These are phyloP conservation scores for Calophaca sinica DNA, from an alignment of 306 rosid genomes.

Conservation along the genomic window DNA sequence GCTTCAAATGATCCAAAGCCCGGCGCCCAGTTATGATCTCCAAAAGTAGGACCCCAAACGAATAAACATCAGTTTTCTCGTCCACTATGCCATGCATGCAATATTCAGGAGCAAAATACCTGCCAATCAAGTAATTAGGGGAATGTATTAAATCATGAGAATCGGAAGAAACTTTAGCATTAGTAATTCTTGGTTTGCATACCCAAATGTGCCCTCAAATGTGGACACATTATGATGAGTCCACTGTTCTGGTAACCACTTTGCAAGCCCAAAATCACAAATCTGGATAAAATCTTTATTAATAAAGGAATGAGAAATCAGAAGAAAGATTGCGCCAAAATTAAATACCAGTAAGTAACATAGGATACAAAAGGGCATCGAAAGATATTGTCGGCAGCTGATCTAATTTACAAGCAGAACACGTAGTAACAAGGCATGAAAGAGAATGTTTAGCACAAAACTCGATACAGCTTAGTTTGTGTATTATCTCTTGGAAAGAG, in stretches of 20 bases:
- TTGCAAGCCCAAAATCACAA: conserved; percentile 97
- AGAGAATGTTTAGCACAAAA: background rate
- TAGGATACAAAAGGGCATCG: background rate
- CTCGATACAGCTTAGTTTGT: background rate
- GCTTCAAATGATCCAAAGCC: conserved; percentile 66
- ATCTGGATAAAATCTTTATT: conserved; percentile 60
- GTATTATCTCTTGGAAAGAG: background rate
- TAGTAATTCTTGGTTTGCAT: conserved; percentile 30
- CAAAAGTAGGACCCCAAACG: conserved; percentile 88
- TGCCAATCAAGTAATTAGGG: conserved; percentile 47
- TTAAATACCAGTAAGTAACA: background rate
- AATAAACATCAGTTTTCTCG: conserved; percentile 91
- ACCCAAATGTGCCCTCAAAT: conserved; percentile 98
- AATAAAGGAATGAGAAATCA: conserved; percentile 21
- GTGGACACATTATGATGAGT: conserved; percentile 80
- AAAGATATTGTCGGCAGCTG: background rate
- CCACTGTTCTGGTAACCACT: conserved; percentile 89
- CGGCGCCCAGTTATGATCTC: conserved; percentile 88
- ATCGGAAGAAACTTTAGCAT: background rate
- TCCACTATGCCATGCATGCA: conserved; percentile 94
- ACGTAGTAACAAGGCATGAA: conserved; percentile 20
- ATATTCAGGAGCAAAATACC: conserved; percentile 97
- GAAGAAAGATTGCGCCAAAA: conserved; percentile 22
- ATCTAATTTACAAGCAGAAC: conserved; percentile 8
- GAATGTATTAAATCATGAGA: background rate